phyloP scores from a whole-genome alignment of 768 basidiomycete species.

The Termitomyces sp. region DNA sequence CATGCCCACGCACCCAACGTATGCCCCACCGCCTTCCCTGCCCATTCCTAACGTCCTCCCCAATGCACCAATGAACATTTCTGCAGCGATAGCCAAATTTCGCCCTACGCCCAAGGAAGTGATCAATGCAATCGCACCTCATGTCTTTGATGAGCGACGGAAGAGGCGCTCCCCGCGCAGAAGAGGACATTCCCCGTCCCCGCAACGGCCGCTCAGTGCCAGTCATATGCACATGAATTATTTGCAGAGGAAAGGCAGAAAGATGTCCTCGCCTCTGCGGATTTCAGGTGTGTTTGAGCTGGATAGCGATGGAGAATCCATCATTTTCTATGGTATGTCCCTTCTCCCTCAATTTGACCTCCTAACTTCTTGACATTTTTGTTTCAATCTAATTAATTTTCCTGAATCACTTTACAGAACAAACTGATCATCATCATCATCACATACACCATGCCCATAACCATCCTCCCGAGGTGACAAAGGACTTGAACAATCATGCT shows the following conservation, averaged over 20 bases:
- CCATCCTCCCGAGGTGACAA: constrained; percentile 3
- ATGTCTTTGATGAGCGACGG: constrained; percentile 36
- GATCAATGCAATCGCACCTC: constrained; percentile 39
- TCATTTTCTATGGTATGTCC: constrained; percentile 26
- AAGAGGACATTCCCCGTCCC: constrained; percentile 15
- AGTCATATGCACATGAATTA: constrained; percentile 3
- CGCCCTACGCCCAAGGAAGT: constrained; percentile 35
- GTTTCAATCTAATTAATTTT: not conserved
- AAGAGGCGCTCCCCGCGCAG: constrained; percentile 17
- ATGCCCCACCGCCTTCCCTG: not conserved
- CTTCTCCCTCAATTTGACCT: not conserved
- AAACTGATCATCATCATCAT: constrained; percentile 11
- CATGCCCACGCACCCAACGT: not conserved
- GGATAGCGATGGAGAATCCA: constrained; percentile 26
- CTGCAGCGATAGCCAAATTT: constrained; percentile 32
- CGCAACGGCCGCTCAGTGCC: not conserved
- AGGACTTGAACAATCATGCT: not conserved
- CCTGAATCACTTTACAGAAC: constrained; percentile 1
- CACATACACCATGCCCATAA: constrained; percentile 1
- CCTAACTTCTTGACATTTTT: not conserved
- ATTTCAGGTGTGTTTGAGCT: constrained; percentile 26
- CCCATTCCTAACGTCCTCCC: constrained; percentile 1
- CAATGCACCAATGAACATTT: constrained; percentile 6
- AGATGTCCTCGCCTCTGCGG: constrained; percentile 26
- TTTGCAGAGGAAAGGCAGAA: constrained; percentile 17